A percentile compares a stretch with the other conserved stretches of the same genome.
phyloP scores from a whole-genome alignment of 179 eudicot genomes.

The Beta macrorhiza region DNA sequence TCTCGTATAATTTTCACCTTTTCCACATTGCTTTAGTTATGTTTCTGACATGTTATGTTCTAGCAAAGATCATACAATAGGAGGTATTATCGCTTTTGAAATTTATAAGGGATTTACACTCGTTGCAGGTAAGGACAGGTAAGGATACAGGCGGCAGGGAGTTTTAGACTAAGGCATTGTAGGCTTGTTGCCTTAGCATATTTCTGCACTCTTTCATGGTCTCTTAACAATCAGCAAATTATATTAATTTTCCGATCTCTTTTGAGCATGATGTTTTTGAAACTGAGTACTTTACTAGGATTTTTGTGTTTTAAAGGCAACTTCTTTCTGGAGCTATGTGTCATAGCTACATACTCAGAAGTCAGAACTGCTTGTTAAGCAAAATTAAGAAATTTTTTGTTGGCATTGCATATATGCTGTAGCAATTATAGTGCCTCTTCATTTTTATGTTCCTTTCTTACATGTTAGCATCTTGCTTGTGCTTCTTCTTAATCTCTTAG shows the following conservation, averaged over 20 bases:
- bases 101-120: neutral
- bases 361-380: neutral
- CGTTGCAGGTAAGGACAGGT: neutral
- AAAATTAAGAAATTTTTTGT: neutral
- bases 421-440: neutral
- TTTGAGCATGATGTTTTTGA: neutral
- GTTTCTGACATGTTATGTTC: neutral
- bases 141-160: neutral
- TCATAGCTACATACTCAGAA: neutral
- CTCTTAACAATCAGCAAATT: neutral
- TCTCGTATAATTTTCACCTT: neutral
- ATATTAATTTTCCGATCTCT: neutral
- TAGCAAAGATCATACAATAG: neutral
- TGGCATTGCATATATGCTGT: neutral
- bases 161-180: neutral
- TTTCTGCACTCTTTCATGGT: slow-evolving; percentile 1
- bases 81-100: neutral
- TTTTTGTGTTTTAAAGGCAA: neutral
- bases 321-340: neutral
- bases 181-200: neutral
- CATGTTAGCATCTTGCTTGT: neutral
- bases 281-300: slow-evolving; percentile 4
- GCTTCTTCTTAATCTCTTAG: neutral
- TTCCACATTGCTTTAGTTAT: neutral
- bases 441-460: neutral